Evolutionary conservation across 177 flowering plant genomes (phyloP), one percentile per base, ranked within the genome.

Genomic region (Vitis hybrid): DNA sequence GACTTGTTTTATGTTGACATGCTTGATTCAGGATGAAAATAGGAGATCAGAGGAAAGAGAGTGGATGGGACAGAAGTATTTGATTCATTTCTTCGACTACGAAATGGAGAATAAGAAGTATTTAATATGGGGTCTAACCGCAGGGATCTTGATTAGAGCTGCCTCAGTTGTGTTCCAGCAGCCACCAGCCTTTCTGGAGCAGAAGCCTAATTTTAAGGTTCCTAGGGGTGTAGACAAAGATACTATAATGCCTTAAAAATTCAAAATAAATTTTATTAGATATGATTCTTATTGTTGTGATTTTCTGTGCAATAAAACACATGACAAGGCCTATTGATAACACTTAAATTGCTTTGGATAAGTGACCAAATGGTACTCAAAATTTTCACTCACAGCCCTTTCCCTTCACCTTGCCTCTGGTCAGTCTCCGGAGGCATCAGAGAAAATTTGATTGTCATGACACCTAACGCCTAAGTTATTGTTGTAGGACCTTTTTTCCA

Each of bases 111-210:
- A 77, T 22, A 86, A 78, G 68, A 83, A 85, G 69, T 90, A 77
- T 64, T 0, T 88, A 69, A 91, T 94, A 75, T 94, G 98, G 99
- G 99, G 96, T 61, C 79, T 94, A 77, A 94, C 99, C 57, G 94
- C 98, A 34, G 93, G 91, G 52, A 82, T 94, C 59, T 83, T 94
- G 82, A 88, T 92, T 63, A 84, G 89, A 54, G 94, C 94, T 29
- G 99, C 99, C 59, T 85, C 99, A 19, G 82, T 93, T 63, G 91
- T 94, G n/a, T 91, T 77, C 77, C 89, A 87, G 77, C 79, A 86
- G 67, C 82, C 87, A 9, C 91, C 98, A 3, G 79, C 80, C 59
- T 94, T 94, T 74, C 31, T 79, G 69, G 97, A 90, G 76, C 90
- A 86, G 82, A 83, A 66, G 59, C 93, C 91, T 5, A 75, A 75